Conservation (phyloP, 2,329 filamentous ascomycete species). For the Claviceps capensis region DNA sequence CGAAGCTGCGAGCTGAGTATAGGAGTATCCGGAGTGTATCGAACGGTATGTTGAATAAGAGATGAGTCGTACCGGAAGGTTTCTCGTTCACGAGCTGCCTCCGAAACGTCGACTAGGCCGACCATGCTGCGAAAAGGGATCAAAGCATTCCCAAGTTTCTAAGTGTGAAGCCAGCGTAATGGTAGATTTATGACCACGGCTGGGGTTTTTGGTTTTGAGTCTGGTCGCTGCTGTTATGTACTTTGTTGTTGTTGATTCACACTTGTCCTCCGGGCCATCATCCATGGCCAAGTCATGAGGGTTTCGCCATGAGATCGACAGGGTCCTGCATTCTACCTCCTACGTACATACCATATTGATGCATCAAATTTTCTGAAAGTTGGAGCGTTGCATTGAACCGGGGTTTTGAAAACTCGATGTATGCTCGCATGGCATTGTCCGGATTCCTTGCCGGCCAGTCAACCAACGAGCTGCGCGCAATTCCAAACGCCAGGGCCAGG, state of each 20-base stretch:
- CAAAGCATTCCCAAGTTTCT: neutral
- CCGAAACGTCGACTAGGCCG: neutral
- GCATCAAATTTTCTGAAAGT: neutral
- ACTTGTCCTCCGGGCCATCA: neutral
- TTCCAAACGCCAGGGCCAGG: neutral
- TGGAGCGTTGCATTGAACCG: neutral
- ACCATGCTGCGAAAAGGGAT: neutral
- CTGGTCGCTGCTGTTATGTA: neutral
- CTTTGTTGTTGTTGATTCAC: neutral
- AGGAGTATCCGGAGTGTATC: neutral
- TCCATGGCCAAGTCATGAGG: neutral
- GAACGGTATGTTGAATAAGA: neutral
- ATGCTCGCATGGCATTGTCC: neutral
- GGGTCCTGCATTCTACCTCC: neutral
- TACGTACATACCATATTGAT: neutral
- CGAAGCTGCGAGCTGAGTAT: constrained; percentile 7
- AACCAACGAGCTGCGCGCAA: neutral
- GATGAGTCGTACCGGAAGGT: constrained; percentile 1
- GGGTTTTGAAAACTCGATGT: neutral
- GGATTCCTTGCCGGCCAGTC: neutral
- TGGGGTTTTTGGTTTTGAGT: neutral
- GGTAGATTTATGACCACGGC: neutral
- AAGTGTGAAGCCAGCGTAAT: too few species aligned
- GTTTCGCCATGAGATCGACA: neutral
- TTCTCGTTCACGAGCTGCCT: constrained; percentile 3